These are phyloP conservation scores for Alloascoidea africana DNA, from an alignment of 805 yeast genomes.

Conservation along the genomic window DNA sequence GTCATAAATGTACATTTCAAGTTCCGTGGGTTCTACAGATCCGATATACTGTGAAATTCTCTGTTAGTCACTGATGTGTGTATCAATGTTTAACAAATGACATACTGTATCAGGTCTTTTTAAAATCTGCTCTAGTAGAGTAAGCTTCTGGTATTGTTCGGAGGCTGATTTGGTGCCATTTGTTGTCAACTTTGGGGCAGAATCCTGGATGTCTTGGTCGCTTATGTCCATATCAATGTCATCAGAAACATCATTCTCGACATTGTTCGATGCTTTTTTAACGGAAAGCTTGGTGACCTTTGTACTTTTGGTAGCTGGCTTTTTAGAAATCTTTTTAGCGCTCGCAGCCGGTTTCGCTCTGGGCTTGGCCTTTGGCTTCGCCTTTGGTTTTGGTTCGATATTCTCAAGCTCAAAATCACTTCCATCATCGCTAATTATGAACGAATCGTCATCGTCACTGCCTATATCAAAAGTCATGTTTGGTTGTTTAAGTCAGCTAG, in stretches of 20 bases:
- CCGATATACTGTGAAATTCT: slow-evolving; percentile 47
- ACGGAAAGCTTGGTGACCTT: slow-evolving; percentile 1
- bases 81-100: neutral
- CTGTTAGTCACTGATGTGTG: slow-evolving; percentile 1
- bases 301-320: neutral
- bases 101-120: slow-evolving; percentile 82
- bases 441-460: neutral
- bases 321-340: neutral
- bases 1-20: slow-evolving; percentile 78
- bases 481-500: no score
- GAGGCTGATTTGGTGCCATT: slow-evolving; percentile 25
- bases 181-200: no score
- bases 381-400: slow-evolving; percentile 1
- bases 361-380: slow-evolving; percentile 1
- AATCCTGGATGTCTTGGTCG: neutral
- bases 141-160: slow-evolving; percentile 81
- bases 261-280: neutral
- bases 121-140: slow-evolving; percentile 90
- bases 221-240: neutral
- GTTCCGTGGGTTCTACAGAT: slow-evolving; percentile 69
- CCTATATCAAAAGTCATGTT: neutral
- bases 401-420: neutral
- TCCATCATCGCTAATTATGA: neutral
- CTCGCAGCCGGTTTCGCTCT: neutral
- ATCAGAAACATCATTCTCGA: neutral